Evolutionary conservation across 768 basidiomycete species (phyloP), one percentile per base, ranked within the genome.

Genomic region (Rhodotorula diobovata): DNA sequence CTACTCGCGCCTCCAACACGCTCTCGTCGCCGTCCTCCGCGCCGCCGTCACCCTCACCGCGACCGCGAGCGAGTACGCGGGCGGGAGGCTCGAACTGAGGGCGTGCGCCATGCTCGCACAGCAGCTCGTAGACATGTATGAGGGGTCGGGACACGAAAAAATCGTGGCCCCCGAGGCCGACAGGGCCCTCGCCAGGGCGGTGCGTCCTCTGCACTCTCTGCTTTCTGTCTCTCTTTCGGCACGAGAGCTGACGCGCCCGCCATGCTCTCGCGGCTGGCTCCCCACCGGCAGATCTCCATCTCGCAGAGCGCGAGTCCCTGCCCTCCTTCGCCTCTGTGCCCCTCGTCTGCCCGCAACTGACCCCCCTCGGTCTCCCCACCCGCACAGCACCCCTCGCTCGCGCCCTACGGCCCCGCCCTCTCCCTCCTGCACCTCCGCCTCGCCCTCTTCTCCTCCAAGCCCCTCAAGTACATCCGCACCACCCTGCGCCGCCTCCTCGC

Each of bases 101-200:
- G 67, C 67, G 34, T 46, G 57, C 20, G 67, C 67, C 39, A 68
- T 68, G 67, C 61, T 68, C 21, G 67, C 61, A 1, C 46, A 68
- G 56, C 34, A 56, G 9, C 46, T 68, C 34, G 61, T 61, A 3
- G 67, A 68, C n/a, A n/a, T 57, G 28, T 68, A 68, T 37, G 67
- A 68, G n/a, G 67, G 67, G 10, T 50, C 45, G 15, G 61, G 37
- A 32, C 25, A 41, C 28, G 67, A 48, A 14, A 37, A 37, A 21
- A 14, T 4, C 2, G 55, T 51, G 10, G 54, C 48, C 15, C 12
- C 23, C 21, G 67, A 68, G 30, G 67, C 41, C 1, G 67, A 68
- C 28, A 9, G 18, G 28, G 67, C 55, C 0, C 10, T 68, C 3
- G 32, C 61, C 20, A n/a, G 61, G 39, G 67, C 67, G 15, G 67